A percentile compares a stretch with the other conserved stretches of the same genome.
phyloP scores from a whole-genome alignment of 2,329 filamentous ascomycete species.

The Exophiala dermatitidis region DNA sequence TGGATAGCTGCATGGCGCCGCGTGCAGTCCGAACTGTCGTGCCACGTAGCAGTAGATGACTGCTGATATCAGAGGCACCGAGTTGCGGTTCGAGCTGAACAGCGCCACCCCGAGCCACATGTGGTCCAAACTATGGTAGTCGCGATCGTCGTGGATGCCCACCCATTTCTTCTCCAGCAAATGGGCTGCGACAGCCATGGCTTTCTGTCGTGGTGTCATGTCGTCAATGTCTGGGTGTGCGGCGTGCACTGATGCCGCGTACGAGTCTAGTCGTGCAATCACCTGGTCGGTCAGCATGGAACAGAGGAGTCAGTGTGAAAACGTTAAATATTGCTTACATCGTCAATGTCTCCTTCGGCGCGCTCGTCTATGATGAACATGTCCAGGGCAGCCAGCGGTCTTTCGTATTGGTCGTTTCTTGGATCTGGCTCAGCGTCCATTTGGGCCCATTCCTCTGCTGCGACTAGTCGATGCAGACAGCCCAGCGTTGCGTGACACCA shows the following conservation, averaged over 20 bases:
- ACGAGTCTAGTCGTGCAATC: slow-evolving; percentile 55
- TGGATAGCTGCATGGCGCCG: slow-evolving; percentile 72
- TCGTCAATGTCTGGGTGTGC: slow-evolving; percentile 48
- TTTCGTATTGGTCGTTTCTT: slow-evolving; percentile 43
- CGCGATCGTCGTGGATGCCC: slow-evolving; percentile 59
- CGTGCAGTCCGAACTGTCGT: slow-evolving; percentile 63
- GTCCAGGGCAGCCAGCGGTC: slow-evolving; percentile 69
- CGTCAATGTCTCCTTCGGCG: slow-evolving; percentile 60
- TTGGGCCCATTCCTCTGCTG: slow-evolving; percentile 67
- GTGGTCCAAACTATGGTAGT: slow-evolving; percentile 76
- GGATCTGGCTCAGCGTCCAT: slow-evolving; percentile 42
- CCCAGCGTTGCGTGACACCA: slow-evolving; percentile 68
- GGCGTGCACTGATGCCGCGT: slow-evolving; percentile 51
- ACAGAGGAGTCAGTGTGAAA: slow-evolving; percentile 12
- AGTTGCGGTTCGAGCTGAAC: slow-evolving; percentile 63
- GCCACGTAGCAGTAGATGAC: slow-evolving; percentile 81
- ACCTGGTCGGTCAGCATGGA: slow-evolving; percentile 42
- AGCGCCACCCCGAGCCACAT: slow-evolving; percentile 81
- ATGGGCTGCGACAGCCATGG: slow-evolving; percentile 61
- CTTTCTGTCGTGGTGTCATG: slow-evolving; percentile 59
- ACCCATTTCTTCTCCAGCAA: slow-evolving; percentile 61
- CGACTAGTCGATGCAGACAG: slow-evolving; percentile 71
- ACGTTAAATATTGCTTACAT: slow-evolving; percentile 44
- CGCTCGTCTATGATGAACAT: slow-evolving; percentile 74
- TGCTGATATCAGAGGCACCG: slow-evolving; percentile 76